phyloP scores from a whole-genome alignment of 2,329 filamentous ascomycete species.

The Colletotrichum eremochloae region DNA sequence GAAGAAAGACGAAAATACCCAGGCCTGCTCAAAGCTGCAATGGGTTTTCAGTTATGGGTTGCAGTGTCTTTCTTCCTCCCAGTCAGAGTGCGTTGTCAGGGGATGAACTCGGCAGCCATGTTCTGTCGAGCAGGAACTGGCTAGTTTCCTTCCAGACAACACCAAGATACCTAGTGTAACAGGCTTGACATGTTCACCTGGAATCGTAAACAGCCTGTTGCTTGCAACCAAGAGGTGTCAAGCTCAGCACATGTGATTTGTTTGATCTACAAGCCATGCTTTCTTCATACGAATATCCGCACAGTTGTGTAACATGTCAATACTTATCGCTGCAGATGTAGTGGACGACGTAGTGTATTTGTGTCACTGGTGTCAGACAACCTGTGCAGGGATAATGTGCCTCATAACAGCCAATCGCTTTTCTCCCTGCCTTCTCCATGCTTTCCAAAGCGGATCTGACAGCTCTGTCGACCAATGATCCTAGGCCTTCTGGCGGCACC shows the following conservation, averaged over 20 bases:
- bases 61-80: not conserved
- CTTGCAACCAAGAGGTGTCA: not conserved
- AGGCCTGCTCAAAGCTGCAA: not conserved
- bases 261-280: not conserved
- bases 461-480: conserved; percentile 30
- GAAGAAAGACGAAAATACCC: not conserved
- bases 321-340: not conserved
- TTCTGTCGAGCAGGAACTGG: too few species aligned
- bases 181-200: not conserved
- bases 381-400: conserved; percentile 7
- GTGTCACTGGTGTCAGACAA: not conserved
- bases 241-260: not conserved
- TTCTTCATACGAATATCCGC: not conserved
- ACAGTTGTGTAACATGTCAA: not conserved
- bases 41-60: not conserved
- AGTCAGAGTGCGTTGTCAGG: not conserved
- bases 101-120: not conserved
- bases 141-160: too few species aligned
- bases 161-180: too few species aligned
- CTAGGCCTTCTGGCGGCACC: not conserved
- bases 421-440: conserved; percentile 20
- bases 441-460: conserved; percentile 9
- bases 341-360: too few species aligned
- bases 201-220: not conserved
- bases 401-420: conserved; percentile 12